Evolutionary conservation across 2,329 filamentous ascomycete species (phyloP).

Genomic region (Cryphonectria japonica): DNA sequence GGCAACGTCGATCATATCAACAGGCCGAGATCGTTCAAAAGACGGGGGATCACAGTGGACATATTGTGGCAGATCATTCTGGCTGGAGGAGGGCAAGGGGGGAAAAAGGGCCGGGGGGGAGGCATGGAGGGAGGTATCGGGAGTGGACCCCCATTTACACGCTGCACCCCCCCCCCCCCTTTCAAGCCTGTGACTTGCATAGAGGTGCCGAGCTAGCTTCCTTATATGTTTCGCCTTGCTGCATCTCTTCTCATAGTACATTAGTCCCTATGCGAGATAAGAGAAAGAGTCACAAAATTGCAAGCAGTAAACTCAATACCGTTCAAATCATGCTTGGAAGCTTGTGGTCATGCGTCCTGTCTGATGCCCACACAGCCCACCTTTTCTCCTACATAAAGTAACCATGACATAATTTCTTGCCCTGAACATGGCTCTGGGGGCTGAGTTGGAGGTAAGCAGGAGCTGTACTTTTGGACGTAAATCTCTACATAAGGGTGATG

Average conservation of each 20-base stretch:
- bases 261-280: conserved; percentile 11
- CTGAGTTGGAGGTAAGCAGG: background rate
- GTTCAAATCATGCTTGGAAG: background rate
- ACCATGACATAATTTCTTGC: background rate
- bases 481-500: background rate
- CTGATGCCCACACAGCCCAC: background rate
- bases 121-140: background rate
- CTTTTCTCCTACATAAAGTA: background rate
- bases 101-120: too few species aligned
- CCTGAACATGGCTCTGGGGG: background rate
- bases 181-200: conserved; percentile 4
- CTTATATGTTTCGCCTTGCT: conserved; percentile 9
- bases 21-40: background rate
- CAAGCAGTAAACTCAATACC: background rate
- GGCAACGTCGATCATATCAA: background rate
- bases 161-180: background rate
- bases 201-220: conserved; percentile 8
- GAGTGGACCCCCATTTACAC: background rate
- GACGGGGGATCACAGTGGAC: background rate
- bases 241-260: background rate
- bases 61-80: background rate
- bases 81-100: background rate
- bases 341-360: background rate
- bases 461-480: background rate
- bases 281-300: background rate